Evolutionary conservation across 768 basidiomycete species (phyloP), one percentile per base, ranked within the genome.

Genomic region (Lactarius evosmus): DNA sequence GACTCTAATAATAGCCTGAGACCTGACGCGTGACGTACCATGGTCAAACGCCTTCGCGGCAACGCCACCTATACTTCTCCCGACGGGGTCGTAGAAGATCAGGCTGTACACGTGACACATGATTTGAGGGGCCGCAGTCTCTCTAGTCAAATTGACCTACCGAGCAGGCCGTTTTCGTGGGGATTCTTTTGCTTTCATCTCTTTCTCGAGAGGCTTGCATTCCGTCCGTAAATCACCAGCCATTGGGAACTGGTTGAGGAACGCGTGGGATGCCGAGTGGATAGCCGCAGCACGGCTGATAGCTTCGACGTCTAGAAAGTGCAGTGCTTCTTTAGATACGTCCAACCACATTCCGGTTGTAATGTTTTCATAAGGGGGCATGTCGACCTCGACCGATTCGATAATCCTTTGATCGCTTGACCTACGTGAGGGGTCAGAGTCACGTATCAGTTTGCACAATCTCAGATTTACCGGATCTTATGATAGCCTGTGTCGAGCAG

Each of bases 1-100:
- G 33, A 38, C 8, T 25, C 11, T 17, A 22, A 9, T 9, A 2
- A 56, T 16, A 11, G 22, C 49, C 12, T 14, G 41, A 12, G 41
- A 25, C 19, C 11, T 11, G 6, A 67, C 78, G 32, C 19, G 6
- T 11, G 6, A 67, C 78, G 32, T 69, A 89, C 91, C 82, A 68
- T 91, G 85, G 69, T 95, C 94, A 70, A 94, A 94, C 2, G 89
- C 91, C 70, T 87, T 91, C 3, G 85, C 82, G 33, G 89, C 83
- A 7, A 89, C 78, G 0, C 90, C 88, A 19, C 88, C 87, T n/a
- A 41, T 36, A 8, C 80, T 81, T 69, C 83, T 85, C 1, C 87
- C 89, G 9, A 83, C 76, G 22, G 79, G 73, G 65, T 95, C 93
- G 69, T 91, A 94, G 69, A 95, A 89, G 41, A 95, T 86, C 25